Evolutionary conservation across 2,329 filamentous ascomycete species (phyloP).

Genomic region (Sarocladium brachiariae): DNA sequence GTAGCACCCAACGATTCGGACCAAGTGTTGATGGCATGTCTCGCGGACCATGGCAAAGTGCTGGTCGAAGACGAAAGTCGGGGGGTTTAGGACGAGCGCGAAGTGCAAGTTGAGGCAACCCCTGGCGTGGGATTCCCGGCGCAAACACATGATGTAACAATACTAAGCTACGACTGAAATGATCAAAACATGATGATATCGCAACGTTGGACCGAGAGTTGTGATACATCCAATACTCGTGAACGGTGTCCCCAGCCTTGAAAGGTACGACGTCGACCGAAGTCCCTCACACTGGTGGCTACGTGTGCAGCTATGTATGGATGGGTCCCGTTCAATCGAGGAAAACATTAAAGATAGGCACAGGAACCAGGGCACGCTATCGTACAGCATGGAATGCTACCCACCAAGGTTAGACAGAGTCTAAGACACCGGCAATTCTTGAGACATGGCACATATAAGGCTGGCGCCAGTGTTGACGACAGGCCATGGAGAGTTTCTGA

Average conservation of each 20-base stretch:
- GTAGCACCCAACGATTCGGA: conserved; percentile 56
- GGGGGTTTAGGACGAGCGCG: conserved; percentile 12
- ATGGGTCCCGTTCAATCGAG: too few species aligned
- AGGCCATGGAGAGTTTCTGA: background rate
- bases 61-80: conserved; percentile 32
- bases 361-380: background rate
- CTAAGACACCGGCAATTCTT: conserved; percentile 3
- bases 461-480: background rate
- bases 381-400: background rate
- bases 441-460: background rate
- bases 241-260: too few species aligned
- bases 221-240: too few species aligned
- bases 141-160: background rate
- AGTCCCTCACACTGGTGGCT: background rate
- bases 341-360: conserved; percentile 1
- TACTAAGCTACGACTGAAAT: background rate
- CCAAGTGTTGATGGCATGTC: conserved; percentile 23
- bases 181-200: too few species aligned
- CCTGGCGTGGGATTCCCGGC: background rate
- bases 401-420: background rate
- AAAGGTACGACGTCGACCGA: background rate
- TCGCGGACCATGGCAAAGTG: conserved; percentile 25
- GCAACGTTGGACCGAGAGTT: too few species aligned
- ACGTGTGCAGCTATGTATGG: too few species aligned
- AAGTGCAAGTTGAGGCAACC: background rate